Evolutionary conservation across 371 early-diverging fungal genomes (phyloP).

Genomic region (Mortierella sp.): DNA sequence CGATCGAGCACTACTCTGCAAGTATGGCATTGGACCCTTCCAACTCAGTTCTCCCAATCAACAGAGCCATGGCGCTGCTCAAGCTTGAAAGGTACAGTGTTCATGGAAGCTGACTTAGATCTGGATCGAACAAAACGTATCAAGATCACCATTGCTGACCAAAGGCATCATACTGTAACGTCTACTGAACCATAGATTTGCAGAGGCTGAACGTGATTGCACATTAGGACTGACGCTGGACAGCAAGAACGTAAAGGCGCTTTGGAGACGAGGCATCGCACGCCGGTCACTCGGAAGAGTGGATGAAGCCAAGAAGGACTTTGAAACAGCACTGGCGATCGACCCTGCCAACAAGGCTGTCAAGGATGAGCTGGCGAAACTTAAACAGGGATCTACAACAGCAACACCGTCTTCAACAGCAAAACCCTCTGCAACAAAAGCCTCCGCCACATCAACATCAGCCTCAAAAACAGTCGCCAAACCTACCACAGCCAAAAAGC

Average conservation of each 20-base stretch:
- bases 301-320: slow-evolving; percentile 73
- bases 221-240: slow-evolving; percentile 73
- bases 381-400: slow-evolving; percentile 24
- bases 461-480: neutral
- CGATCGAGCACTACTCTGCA: slow-evolving; percentile 76
- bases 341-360: slow-evolving; percentile 80
- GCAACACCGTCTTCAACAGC: neutral
- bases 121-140: neutral
- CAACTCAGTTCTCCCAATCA: slow-evolving; percentile 74
- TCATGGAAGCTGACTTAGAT: neutral
- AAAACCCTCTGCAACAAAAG: neutral
- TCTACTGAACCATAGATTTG: slow-evolving; percentile 61
- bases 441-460: neutral
- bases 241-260: slow-evolving; percentile 83
- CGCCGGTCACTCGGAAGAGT: slow-evolving; percentile 69
- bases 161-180: too few relatives aligned
- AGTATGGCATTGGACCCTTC: slow-evolving; percentile 79
- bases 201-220: slow-evolving; percentile 82
- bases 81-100: slow-evolving; percentile 73
- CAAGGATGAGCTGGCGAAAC: slow-evolving; percentile 70
- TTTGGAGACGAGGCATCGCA: slow-evolving; percentile 86
- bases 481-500: neutral
- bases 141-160: neutral
- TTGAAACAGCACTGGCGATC: slow-evolving; percentile 71
- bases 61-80: slow-evolving; percentile 90